These are phyloP conservation scores for Suillus luteus DNA, from an alignment of 768 basidiomycete genomes.

Conservation along the genomic window DNA sequence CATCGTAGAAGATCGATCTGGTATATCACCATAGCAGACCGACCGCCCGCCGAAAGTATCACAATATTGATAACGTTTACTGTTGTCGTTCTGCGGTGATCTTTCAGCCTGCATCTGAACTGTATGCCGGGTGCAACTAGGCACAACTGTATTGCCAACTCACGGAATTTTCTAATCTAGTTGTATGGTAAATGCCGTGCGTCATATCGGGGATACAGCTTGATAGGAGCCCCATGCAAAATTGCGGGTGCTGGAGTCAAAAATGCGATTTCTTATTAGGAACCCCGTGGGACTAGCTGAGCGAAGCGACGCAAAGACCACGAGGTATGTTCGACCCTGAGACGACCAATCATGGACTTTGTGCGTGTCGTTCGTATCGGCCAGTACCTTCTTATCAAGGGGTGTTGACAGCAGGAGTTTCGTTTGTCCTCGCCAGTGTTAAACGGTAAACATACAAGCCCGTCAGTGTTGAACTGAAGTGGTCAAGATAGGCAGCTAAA, in stretches of 20 bases:
- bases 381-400: neutral
- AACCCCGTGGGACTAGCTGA: neutral
- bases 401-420: neutral
- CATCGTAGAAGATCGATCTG: neutral
- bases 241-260: neutral
- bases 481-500: neutral
- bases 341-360: neutral
- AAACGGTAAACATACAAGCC: too few relatives aligned
- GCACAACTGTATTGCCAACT: neutral
- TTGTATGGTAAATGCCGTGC: neutral
- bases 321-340: neutral
- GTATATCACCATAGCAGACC: neutral
- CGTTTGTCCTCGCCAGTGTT: neutral
- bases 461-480: neutral
- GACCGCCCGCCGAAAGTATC: neutral
- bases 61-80: neutral
- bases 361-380: neutral
- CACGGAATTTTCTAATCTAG: neutral
- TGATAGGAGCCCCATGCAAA: neutral
- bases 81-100: neutral
- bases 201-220: neutral
- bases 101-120: neutral
- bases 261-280: neutral
- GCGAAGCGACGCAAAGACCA: neutral
- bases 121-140: neutral